A percentile compares a stretch with the other conserved stretches of the same genome.
These are phyloP conservation scores for Inonotus hispidus DNA, from an alignment of 1,284 basidiomycete species.

Conservation along the genomic window DNA sequence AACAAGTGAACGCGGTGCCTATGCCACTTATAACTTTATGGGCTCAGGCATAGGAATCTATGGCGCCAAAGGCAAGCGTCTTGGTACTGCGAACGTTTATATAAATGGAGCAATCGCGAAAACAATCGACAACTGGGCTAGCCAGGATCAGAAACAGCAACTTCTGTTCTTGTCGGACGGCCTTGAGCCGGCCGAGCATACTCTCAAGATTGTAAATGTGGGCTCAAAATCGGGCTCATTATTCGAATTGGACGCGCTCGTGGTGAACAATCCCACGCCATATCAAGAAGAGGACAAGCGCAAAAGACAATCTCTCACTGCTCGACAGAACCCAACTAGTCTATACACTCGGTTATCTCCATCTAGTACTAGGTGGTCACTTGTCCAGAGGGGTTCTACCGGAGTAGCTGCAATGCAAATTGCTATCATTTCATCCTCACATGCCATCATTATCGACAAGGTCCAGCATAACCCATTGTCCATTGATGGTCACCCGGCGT, in stretches of 20 bases:
- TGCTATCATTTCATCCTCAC: slow-evolving; percentile 60
- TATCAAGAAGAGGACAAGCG: neutral
- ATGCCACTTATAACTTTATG: slow-evolving; percentile 52
- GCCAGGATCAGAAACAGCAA: slow-evolving; percentile 44
- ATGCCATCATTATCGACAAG: slow-evolving; percentile 75
- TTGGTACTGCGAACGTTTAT: slow-evolving; percentile 52
- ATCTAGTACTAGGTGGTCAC: slow-evolving; percentile 36
- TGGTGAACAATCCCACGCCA: slow-evolving; percentile 40
- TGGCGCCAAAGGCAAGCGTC: slow-evolving; percentile 47
- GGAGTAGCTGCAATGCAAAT: slow-evolving; percentile 84
- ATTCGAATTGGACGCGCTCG: slow-evolving; percentile 60
- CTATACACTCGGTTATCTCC: slow-evolving; percentile 15
- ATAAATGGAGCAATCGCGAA: slow-evolving; percentile 48
- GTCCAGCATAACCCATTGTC: slow-evolving; percentile 79
- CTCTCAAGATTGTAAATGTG: slow-evolving; percentile 56
- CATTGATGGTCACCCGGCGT: slow-evolving; percentile 69
- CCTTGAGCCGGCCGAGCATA: slow-evolving; percentile 49
- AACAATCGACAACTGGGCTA: slow-evolving; percentile 44
- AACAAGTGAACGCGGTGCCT: slow-evolving; percentile 34
- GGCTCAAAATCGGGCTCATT: slow-evolving; percentile 37
- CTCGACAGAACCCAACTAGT: slow-evolving; percentile 19
- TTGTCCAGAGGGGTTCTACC: slow-evolving; percentile 57
- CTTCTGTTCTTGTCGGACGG: slow-evolving; percentile 58
- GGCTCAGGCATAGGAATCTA: slow-evolving; percentile 77
- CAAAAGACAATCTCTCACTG: neutral